Evolutionary conservation across 768 basidiomycete genomes (phyloP), one percentile per base, ranked within the genome.

Genomic region (Tubosaeta sp.): DNA sequence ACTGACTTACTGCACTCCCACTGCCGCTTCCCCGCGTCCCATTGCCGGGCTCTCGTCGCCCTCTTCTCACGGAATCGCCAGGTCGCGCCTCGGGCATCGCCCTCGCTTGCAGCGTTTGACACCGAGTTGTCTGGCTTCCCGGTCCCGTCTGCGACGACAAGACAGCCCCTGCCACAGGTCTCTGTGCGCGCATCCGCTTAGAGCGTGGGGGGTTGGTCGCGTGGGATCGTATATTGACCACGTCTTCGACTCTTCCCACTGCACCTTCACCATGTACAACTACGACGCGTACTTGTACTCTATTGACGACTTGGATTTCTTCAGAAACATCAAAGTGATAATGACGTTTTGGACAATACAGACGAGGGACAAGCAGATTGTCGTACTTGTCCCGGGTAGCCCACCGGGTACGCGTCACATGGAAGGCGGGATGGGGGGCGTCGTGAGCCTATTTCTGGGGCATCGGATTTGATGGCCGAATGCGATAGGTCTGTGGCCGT

Each of bases 301-400:
- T 3, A 53, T 65, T 12, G 63, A 65, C 19, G 60, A 56, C n/a
- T n/a, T n/a, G n/a, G n/a, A n/a, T n/a, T n/a, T n/a, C n/a, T 9
- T 17, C 6, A 43, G 51, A 34, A 54, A 16, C 34, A 25, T 5
- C 51, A 55, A 48, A 63, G 56, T 1, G 63, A 65, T 0, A 65
- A 62, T n/a, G 63, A 65, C 9, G 51, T 63, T 1, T 39, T 63
- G 27, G 63, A 63, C 11, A 53, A 65, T n/a, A 54, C 65, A 13
- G 50, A 65, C 27, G 63, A 65, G 16, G 57, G 59, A 4, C 50
- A 53, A 39, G 42, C 9, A 2, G 39, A 48, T n/a, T 6, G 49
- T 56, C 29, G 52, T 59, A 4, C 59, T 65, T 19, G 60, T 56
- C 19, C 59, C 62, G n/a, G 48, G 48, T 9, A 58, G 59, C 38